Base-by-base conservation (phyloP, 352 stramenopile genomes). In the Globisporangium recalcitrans region DNA sequence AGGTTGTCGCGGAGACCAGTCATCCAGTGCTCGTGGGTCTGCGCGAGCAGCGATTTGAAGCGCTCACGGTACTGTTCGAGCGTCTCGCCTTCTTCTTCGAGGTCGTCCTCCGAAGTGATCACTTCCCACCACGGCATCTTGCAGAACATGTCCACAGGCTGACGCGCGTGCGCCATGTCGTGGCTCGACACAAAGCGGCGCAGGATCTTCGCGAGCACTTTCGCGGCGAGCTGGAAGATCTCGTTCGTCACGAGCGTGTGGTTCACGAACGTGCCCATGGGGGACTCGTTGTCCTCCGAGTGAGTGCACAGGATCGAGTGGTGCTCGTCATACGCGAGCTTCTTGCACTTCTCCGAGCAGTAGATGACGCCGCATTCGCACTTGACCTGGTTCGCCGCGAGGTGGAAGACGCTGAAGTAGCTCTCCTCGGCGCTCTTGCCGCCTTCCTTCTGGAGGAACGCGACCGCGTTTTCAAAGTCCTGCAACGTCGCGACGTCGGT, bases 61-160 rank as follows among this genome's bases (percentile, higher is more conserved):
- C 77, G 74, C 19, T 74, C 76, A 7, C 69, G 74, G 68, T 92
- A 90, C 34, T 85, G 62, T 14, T 90, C 85, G 9, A 92, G 62
- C 0, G 82, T 91, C 65, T 91, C 75, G 31, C 75, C 71, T 4
- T 79, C 78, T 56, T 80, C 70, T 2, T 88, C 65, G 19, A 91
- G 60, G 49, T 91, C 79, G 24, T 76, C 75, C 47, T 90, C 77
- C 6, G 73, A 85, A 24, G 78, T 80, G 26, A 93, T 78, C n/a
- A 93, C 84, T 34, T 97, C 87, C 88, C 91, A 97, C 91, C 91
- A 98, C 5, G 74, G 78, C 55, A 93, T 62, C 64, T 96, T 92
- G 60, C 91, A 95, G 71, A 97, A 97, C 65, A 92, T 89, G 31
- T 90, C 75, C 29, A 95, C 92, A 5, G 84, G 81, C 38, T 77